Conservation (phyloP, 331 rosid genomes). For the Spiraea crenata region DNA sequence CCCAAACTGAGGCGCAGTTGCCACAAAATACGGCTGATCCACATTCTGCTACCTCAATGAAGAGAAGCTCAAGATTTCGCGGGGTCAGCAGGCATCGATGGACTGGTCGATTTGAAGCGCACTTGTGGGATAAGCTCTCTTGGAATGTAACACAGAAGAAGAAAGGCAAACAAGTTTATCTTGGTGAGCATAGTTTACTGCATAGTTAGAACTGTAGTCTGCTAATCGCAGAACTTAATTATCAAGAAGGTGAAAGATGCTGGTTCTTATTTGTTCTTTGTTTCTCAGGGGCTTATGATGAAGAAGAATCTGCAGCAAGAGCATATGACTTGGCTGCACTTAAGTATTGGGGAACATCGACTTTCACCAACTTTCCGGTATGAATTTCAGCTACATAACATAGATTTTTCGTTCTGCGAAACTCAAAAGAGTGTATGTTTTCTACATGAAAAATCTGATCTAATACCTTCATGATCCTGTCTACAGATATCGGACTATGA, state of each 20-base stretch:
- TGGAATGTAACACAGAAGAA: constrained; percentile 83
- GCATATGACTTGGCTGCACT: constrained; percentile 90
- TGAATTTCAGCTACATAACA: background rate
- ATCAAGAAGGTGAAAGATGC: no score
- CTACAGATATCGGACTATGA: constrained; percentile 65
- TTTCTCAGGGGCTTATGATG: constrained; percentile 76
- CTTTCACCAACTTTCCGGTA: constrained; percentile 85
- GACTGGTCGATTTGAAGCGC: constrained; percentile 83
- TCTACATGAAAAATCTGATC: background rate
- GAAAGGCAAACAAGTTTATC: constrained; percentile 91
- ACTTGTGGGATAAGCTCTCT: constrained; percentile 85
- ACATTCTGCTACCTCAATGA: constrained; percentile 39
- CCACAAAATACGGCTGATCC: constrained; percentile 36
- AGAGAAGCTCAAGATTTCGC: constrained; percentile 66
- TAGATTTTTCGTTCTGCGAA: background rate
- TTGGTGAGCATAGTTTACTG: constrained; percentile 46
- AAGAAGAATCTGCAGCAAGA: constrained; percentile 86
- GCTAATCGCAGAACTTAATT: no score
- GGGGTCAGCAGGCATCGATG: constrained; percentile 90
- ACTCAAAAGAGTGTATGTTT: no score
- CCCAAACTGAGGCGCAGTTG: constrained; percentile 18
- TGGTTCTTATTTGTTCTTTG: background rate
- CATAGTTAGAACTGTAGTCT: background rate
- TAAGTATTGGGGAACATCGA: constrained; percentile 77
- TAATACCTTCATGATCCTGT: background rate